These are phyloP conservation scores for Venturia nashicola DNA, from an alignment of 2,329 filamentous ascomycete species.

Conservation along the genomic window DNA sequence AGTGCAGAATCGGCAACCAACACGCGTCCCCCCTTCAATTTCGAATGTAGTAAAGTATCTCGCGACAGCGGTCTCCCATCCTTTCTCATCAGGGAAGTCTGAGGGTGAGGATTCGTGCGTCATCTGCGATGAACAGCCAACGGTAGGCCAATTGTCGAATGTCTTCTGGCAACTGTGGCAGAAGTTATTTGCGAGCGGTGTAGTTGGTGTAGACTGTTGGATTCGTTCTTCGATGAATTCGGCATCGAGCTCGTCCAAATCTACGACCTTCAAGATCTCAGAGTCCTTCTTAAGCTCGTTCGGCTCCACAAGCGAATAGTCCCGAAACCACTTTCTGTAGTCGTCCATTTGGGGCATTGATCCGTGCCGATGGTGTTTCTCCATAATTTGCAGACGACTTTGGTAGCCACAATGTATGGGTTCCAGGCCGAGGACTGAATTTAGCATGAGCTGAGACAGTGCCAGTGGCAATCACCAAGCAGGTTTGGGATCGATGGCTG, in stretches of 20 bases:
- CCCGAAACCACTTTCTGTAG: neutral
- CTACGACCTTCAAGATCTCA: neutral
- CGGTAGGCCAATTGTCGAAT: neutral
- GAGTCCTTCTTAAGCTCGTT: neutral
- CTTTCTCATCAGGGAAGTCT: neutral
- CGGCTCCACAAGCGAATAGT: neutral
- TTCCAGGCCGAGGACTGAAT: too few species aligned
- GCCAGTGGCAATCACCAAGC: neutral
- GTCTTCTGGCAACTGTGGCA: neutral
- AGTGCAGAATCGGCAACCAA: neutral
- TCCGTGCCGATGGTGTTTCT: neutral
- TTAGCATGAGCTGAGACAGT: neutral
- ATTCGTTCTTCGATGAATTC: neutral
- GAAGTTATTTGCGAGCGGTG: neutral
- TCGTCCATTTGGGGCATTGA: neutral
- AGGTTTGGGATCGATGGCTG: neutral
- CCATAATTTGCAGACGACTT: too few species aligned
- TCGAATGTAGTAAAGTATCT: neutral
- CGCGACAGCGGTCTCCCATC: neutral
- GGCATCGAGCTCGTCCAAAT: neutral
- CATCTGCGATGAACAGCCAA: neutral
- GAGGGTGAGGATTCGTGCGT: neutral
- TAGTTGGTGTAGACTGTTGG: neutral
- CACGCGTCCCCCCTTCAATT: neutral
- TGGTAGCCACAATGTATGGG: too few species aligned